Percentiles rank a stretch among this genome's conserved stretches.
Conservation (phyloP, 2,329 filamentous ascomycete genomes). For the Diaporthe ampelina region DNA sequence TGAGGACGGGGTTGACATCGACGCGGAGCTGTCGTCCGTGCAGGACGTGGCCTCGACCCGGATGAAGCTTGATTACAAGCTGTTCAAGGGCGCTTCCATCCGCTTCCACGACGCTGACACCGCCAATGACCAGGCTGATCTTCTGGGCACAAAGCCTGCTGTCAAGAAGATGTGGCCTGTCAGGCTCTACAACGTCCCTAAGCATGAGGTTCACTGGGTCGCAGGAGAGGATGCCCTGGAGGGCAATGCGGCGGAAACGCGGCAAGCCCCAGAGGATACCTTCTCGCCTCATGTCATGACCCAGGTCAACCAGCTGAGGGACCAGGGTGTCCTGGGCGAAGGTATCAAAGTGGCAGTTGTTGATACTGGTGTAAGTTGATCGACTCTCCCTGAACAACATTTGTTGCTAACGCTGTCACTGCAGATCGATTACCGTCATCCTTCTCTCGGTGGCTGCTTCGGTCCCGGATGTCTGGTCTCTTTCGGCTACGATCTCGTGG, state of each 20-base stretch:
- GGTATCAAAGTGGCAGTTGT: slow-evolving; percentile 68
- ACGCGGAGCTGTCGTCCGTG: slow-evolving; percentile 56
- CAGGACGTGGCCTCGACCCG: slow-evolving; percentile 58
- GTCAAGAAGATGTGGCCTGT: slow-evolving; percentile 67
- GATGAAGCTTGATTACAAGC: slow-evolving; percentile 62
- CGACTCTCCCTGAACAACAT: neutral
- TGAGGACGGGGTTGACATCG: slow-evolving; percentile 60
- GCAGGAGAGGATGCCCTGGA: slow-evolving; percentile 50
- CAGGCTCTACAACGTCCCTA: slow-evolving; percentile 58
- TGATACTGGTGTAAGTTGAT: slow-evolving; percentile 64
- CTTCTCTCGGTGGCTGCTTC: slow-evolving; percentile 75
- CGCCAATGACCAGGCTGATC: slow-evolving; percentile 57
- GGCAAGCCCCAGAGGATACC: slow-evolving; percentile 53
- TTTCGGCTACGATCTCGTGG: slow-evolving; percentile 70
- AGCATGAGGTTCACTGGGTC: slow-evolving; percentile 59
- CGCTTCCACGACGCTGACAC: slow-evolving; percentile 63
- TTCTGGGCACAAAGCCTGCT: slow-evolving; percentile 57
- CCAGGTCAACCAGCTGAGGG: slow-evolving; percentile 67
- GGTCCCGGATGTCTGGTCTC: slow-evolving; percentile 70
- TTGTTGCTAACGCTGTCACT: slow-evolving; percentile 41
- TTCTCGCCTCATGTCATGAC: slow-evolving; percentile 69
- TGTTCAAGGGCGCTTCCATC: slow-evolving; percentile 69
- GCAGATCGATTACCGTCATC: slow-evolving; percentile 73
- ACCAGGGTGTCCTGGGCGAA: slow-evolving; percentile 62
- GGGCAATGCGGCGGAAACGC: slow-evolving; percentile 49